Evolutionary conservation across 176 grass and related monocot species (phyloP), one percentile per base, ranked within the genome.

Genomic region (Leersia perrieri): DNA sequence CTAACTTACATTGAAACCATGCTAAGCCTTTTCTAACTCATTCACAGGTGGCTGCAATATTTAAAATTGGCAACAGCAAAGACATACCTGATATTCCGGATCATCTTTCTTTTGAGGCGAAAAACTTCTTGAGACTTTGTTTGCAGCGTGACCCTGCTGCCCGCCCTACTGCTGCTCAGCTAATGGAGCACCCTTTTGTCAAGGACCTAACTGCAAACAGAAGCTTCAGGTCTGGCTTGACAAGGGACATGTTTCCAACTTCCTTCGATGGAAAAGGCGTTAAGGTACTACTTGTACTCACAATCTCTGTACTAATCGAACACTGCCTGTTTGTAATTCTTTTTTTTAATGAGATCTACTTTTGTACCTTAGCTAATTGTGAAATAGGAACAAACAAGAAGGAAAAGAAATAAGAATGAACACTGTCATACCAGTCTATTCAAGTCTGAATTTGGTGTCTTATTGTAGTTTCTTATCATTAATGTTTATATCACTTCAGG

Each of bases 11-110:
- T 25, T 72, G 35, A 73, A 79, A 53, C 9, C 67, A 3, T 82
- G 55, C 74, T 88, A 83, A 84, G 5, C 5, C 66, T 87, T 83
- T 1, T 6, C 62, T 22, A 31, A 76, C 18, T 2, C 62, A 84
- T 85, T 83, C 33, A 39, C 87, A 99, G 97, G 97, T 99, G 15
- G 90, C 92, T 66, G 97, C 97, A 51, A 99, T 99, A 90, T 99
- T 99, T 79, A 99, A 99, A 84, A 99, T 99, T 61, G 97, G 93
- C 20, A 99, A 99, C 76, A 99, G 97, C 72, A 99, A 95, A 88
- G 97, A 93, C 22, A 90, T 99, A 89, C 97, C 97, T 40, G 97
- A 99, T 68, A 87, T 99, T 78, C 97, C 97, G 28, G 85, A 93
- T 51, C 63, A 95, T 82, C 57, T 96, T 77, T 95, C 92, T 77